Conservation (phyloP, 768 basidiomycete genomes). For the Porphyrellus cyaneotinctus region DNA sequence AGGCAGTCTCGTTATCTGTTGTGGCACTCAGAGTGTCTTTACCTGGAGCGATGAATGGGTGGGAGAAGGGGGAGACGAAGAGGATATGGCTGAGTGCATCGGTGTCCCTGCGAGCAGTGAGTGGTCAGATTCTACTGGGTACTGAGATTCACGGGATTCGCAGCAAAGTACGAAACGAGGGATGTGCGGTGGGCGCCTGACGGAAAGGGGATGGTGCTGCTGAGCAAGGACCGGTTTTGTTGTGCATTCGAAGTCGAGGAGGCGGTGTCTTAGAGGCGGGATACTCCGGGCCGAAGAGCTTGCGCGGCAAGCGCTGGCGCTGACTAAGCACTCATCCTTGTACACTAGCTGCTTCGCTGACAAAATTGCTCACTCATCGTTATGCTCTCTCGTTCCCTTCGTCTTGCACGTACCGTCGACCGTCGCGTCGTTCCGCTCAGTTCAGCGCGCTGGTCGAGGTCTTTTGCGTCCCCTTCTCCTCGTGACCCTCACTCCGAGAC, state of each 20-base stretch:
- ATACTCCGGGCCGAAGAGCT: neutral
- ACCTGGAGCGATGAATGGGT: conserved; percentile 85
- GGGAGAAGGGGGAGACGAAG: conserved; percentile 51
- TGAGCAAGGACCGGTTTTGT: conserved; percentile 80
- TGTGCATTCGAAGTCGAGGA: conserved; percentile 79
- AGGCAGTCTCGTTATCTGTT: conserved; percentile 64
- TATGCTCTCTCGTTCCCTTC: conserved; percentile 66
- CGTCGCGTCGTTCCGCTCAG: conserved; percentile 36
- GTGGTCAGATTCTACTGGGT: neutral
- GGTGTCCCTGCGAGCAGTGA: conserved; percentile 82
- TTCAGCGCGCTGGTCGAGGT: conserved; percentile 34
- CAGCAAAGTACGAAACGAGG: conserved; percentile 67
- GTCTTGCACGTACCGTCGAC: conserved; percentile 46
- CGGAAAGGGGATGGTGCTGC: conserved; percentile 71
- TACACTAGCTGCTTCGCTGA: neutral
- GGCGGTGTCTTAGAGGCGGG: neutral
- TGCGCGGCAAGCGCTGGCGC: conserved; percentile 6
- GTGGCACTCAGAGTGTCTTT: conserved; percentile 63
- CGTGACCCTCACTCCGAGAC: conserved; percentile 28
- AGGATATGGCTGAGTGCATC: conserved; percentile 86
- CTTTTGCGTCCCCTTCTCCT: conserved; percentile 47
- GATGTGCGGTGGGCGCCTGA: conserved; percentile 82
- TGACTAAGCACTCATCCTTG: conserved; percentile 19
- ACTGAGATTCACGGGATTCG: neutral
- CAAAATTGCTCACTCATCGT: neutral